These are phyloP conservation scores for Russula griseocarnosa DNA, from an alignment of 768 basidiomycete species.

Conservation along the genomic window DNA sequence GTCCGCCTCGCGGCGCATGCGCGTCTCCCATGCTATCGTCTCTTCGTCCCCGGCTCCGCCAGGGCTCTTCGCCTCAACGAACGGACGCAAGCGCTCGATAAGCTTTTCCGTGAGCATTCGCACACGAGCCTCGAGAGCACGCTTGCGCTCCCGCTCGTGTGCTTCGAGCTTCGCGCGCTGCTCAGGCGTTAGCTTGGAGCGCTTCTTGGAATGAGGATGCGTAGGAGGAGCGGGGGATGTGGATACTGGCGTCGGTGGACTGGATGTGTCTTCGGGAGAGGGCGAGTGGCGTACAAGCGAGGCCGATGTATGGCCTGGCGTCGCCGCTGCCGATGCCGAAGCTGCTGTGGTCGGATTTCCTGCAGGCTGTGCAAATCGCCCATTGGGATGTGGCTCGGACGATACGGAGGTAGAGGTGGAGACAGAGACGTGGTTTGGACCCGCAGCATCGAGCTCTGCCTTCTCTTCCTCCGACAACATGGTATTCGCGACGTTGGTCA, in stretches of 20 bases:
- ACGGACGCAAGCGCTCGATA: conserved; percentile 78
- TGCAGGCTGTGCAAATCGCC: neutral
- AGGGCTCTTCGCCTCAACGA: conserved; percentile 85
- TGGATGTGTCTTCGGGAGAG: conserved; percentile 13
- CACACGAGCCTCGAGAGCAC: conserved; percentile 76
- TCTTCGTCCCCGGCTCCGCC: conserved; percentile 80
- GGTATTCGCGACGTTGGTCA: conserved; percentile 77
- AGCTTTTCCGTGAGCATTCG: conserved; percentile 72
- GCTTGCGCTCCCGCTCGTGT: conserved; percentile 75
- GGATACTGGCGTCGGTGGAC: conserved; percentile 12
- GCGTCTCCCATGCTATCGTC: conserved; percentile 70
- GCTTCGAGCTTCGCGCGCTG: conserved; percentile 80
- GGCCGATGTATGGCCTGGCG: neutral
- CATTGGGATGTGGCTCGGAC: conserved; percentile 1
- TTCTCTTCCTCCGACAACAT: conserved; percentile 93
- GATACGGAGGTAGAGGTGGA: conserved; percentile 8
- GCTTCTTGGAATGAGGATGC: conserved; percentile 35
- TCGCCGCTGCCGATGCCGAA: conserved; percentile 6
- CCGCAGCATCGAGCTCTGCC: conserved; percentile 48
- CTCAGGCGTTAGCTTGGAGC: conserved; percentile 65
- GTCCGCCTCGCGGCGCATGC: conserved; percentile 79
- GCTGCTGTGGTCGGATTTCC: neutral
- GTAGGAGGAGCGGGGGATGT: conserved; percentile 21
- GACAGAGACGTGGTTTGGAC: conserved; percentile 31
- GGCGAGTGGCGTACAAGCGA: neutral